Evolutionary conservation across 2,329 filamentous ascomycete species (phyloP), one percentile per base, ranked within the genome.

Genomic region (Penicillium sclerotigenum): DNA sequence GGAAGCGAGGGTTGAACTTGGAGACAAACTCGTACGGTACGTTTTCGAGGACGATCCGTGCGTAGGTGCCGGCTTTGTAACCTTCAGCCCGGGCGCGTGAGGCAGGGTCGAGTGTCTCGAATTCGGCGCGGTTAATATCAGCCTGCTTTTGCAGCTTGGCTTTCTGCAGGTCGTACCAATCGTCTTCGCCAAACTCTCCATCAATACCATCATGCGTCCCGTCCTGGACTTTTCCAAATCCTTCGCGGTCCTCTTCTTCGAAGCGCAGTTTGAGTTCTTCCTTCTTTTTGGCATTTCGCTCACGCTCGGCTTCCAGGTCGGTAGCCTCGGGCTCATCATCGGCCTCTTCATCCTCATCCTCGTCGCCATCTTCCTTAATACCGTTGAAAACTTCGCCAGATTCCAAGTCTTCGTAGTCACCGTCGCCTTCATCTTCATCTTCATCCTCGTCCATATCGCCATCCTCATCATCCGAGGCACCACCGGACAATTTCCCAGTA

Each of bases 141-240:
- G 94, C 83, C 73, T 99, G 94, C 76, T 96, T 97, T 75, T 97
- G 90, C 57, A 99, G 87, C 72, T 89, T 83, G 31, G 94, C 90
- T 77, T 99, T 99, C 71, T 99, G 94, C 28, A 89, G 85, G 70
- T 97, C 94, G 71, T 99, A 99, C 95, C 95, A 99, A 54, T 99
- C 90, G 71, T 99, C 94, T 74, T 99, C 94, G 50, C 92, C 94
- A 68, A 96, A 97, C 56, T 85, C 79, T 51, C 93, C 85, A 6
- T 85, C 80, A 3, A 82, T 81, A 33, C 82, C 87, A 29, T 83
- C 85, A 62, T 88, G 88, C 48, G 87, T 85, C 28, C 89, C 87
- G 70, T 95, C 95, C 74, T 94, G 91, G 68, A 95, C 95, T 67
- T 89, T 86, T 7, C 70, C 76, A 71, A 97, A 92, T 0, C 94